A percentile compares a stretch with the other conserved stretches of the same genome.
Evolutionary conservation across 2,329 filamentous ascomycete genomes (phyloP).

Genomic region (Botrytis tulipae): DNA sequence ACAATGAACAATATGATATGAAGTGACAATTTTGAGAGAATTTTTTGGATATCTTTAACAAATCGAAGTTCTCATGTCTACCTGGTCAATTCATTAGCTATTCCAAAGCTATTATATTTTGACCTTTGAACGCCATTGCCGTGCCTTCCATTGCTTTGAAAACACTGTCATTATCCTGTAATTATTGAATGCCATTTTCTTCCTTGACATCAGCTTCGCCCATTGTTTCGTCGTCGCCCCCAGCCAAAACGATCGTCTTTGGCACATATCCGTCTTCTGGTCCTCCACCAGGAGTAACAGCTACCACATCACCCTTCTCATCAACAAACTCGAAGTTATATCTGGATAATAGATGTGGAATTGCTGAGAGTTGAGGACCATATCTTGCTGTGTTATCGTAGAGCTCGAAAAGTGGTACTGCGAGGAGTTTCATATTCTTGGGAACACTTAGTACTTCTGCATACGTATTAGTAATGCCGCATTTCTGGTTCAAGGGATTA

Average conservation of each 20-base stretch:
- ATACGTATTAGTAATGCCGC: conserved; percentile 21
- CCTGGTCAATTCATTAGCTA: conserved; percentile 18
- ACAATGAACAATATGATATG: not conserved
- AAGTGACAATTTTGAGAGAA: not conserved
- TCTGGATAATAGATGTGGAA: conserved; percentile 87
- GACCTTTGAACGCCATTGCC: conserved; percentile 29
- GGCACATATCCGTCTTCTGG: conserved; percentile 56
- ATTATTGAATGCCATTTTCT: conserved; percentile 42
- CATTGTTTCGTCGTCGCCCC: conserved; percentile 59
- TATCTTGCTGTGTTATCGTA: conserved; percentile 97
- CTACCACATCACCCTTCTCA: conserved; percentile 84
- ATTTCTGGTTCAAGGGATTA: not conserved
- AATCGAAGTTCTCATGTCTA: not conserved
- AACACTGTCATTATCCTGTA: not conserved
- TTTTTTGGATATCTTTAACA: not conserved
- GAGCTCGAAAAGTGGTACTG: conserved; percentile 93
- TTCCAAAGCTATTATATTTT: conserved; percentile 24
- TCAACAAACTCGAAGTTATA: conserved; percentile 99
- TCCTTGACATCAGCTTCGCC: conserved; percentile 40
- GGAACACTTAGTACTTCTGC: conserved; percentile 91
- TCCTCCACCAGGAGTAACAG: conserved; percentile 73
- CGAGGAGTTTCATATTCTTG: conserved; percentile 99
- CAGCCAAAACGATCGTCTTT: conserved; percentile 64
- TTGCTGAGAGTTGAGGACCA: conserved; percentile 92
- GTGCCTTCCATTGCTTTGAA: conserved; percentile 10